phyloP scores from a whole-genome alignment of 371 early-diverging fungal genomes.

The Mucor lusitanicus region DNA sequence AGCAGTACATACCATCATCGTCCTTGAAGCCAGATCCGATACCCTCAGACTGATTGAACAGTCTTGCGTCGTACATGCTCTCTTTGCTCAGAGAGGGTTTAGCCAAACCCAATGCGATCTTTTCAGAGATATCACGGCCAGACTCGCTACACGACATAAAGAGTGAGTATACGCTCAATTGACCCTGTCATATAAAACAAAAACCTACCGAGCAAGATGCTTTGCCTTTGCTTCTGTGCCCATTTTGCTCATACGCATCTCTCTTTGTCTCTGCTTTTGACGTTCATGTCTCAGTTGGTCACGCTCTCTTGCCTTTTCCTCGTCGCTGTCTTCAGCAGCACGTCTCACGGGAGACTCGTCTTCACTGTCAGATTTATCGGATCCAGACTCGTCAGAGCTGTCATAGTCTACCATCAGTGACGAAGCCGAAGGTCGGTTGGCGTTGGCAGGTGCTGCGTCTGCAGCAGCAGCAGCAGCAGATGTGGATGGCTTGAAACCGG shows the following conservation, averaged over 20 bases:
- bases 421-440: slow-evolving; percentile 47
- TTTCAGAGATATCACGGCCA: slow-evolving; percentile 96
- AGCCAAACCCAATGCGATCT: slow-evolving; percentile 95
- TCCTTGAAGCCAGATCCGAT: slow-evolving; percentile 86
- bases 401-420: slow-evolving; percentile 51
- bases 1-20: slow-evolving; percentile 64
- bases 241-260: slow-evolving; percentile 88
- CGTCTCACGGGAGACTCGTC: slow-evolving; percentile 16
- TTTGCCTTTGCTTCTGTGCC: slow-evolving; percentile 87
- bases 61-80: slow-evolving; percentile 89
- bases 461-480: not conserved
- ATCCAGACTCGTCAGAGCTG: slow-evolving; percentile 50
- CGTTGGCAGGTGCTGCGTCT: slow-evolving; percentile 18
- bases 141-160: slow-evolving; percentile 47
- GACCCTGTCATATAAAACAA: not conserved
- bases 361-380: slow-evolving; percentile 38
- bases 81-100: slow-evolving; percentile 88
- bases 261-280: slow-evolving; percentile 85
- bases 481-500: slow-evolving; percentile 41
- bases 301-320: slow-evolving; percentile 71
- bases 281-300: slow-evolving; percentile 87
- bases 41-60: slow-evolving; percentile 92
- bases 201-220: slow-evolving; percentile 65
- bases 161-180: not conserved
- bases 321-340: slow-evolving; percentile 37